Conservation (phyloP, 352 stramenopile genomes). For the Peronosclerospora sorghi region DNA sequence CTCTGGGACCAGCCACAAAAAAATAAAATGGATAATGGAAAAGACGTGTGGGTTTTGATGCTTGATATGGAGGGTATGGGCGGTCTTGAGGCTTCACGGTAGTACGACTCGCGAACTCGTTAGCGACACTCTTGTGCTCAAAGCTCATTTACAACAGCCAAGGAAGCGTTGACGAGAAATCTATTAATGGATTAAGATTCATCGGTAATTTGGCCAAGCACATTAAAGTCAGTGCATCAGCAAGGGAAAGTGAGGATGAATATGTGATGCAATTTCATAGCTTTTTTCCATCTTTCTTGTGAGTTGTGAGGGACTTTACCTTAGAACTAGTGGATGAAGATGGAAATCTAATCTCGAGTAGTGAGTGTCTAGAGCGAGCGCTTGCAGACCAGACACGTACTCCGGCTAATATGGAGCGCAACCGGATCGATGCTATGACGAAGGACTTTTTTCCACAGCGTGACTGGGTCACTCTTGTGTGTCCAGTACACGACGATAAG, state of each 20-base stretch:
- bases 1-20: slow-evolving; percentile 64
- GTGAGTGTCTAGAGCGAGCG: slow-evolving; percentile 73
- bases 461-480: slow-evolving; percentile 73
- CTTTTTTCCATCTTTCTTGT: slow-evolving; percentile 84
- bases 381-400: slow-evolving; percentile 62
- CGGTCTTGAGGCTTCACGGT: slow-evolving; percentile 64
- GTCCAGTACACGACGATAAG: slow-evolving; percentile 67
- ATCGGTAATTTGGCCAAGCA: slow-evolving; percentile 82
- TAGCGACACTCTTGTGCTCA: slow-evolving; percentile 76
- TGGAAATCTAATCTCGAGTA: slow-evolving; percentile 60
- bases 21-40: slow-evolving; percentile 48
- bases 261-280: slow-evolving; percentile 67
- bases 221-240: slow-evolving; percentile 62
- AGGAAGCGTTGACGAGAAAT: slow-evolving; percentile 76
- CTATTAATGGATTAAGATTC: slow-evolving; percentile 75
- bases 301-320: slow-evolving; percentile 83
- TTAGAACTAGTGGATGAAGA: slow-evolving; percentile 81
- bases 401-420: slow-evolving; percentile 60
- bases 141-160: slow-evolving; percentile 86
- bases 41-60: slow-evolving; percentile 73
- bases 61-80: slow-evolving; percentile 84
- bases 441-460: slow-evolving; percentile 78
- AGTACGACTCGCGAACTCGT: slow-evolving; percentile 77
- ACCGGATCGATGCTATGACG: slow-evolving; percentile 72
- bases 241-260: slow-evolving; percentile 24